Conservation (phyloP, 352 stramenopile genomes). For the Halophytophthora batemanensis region DNA sequence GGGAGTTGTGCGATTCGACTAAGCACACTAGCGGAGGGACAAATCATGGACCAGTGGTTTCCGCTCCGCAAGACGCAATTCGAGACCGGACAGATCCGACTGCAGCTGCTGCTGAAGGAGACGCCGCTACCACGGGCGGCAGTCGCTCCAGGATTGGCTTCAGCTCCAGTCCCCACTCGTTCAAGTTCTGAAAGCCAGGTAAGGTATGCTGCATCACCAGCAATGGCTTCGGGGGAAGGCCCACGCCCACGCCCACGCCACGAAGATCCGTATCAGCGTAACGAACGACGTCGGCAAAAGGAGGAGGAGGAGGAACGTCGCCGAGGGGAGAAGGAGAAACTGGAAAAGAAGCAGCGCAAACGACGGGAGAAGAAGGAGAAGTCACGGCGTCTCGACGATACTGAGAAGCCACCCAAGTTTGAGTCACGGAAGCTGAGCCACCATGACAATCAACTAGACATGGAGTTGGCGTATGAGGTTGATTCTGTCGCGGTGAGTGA, state of each 20-base stretch:
- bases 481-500: no score
- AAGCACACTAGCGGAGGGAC: constrained; percentile 27
- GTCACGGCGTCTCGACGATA: background rate
- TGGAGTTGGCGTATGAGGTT: no score
- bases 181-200: background rate
- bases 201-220: background rate
- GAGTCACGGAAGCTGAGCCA: no score
- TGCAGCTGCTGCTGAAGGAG: constrained; percentile 40
- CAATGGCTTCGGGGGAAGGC: background rate
- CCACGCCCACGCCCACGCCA: background rate
- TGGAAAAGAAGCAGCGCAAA: background rate
- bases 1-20: constrained; percentile 47
- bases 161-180: background rate
- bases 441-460: no score
- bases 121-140: constrained; percentile 8
- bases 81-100: constrained; percentile 32
- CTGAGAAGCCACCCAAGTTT: no score
- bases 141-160: no score
- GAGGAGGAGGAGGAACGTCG: constrained; percentile 1
- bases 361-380: background rate
- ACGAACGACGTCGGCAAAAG: background rate
- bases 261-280: background rate
- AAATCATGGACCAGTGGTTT: constrained; percentile 44
- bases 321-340: background rate
- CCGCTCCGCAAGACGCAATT: constrained; percentile 37